Base-by-base conservation (phyloP, 2,329 filamentous ascomycete species). In the Zasmidium citrigriseum region DNA sequence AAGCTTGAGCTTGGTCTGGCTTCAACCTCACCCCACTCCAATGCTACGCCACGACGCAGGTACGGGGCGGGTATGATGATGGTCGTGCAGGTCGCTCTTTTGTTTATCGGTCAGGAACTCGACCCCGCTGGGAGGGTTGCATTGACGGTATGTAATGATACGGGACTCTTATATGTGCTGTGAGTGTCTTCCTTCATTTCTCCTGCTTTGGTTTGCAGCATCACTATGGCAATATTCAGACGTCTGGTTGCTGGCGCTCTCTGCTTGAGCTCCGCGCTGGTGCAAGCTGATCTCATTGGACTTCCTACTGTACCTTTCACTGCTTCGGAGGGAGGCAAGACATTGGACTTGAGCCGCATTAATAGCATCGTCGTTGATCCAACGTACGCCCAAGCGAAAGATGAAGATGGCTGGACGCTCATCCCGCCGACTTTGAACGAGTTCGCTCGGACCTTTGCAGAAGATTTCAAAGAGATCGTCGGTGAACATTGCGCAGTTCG, bases 401-500 rank as follows among this genome's bases (percentile, higher is more conserved):
- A 86, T 63, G 68, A 73, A 1, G 55, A 70, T 9, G 82, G 82
- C 21, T 72, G 78, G 60, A 84, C 81, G 0, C 67, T 82, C 16
- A 83, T 84, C 20, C 82, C 82, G 1, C 82, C 81, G 1, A 81
- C 76, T 0, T 69, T 84, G 2, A 64, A 63, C 9, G 73, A 78
- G 2, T 84, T 84, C 56, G 80, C 80, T 0, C 60, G 65, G 1
- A 80, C 76, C 0, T 84, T 85, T 52, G 73, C 72, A 1, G 61
- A 67, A 2, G 76, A 78, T 58, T 63, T 76, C n/a, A 54, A 59
- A 10, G 61, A 64, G 1, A 61, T 65, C 3, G n/a, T 58, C 2
- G 54, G 55, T 16, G 24, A 4, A 11, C 54, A 52, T 18, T 11
- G 52, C 2, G 45, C 49, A 14, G 24, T 58, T 4, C 27, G 41